phyloP scores from a whole-genome alignment of 1,284 basidiomycete genomes.

The Agroathelia rolfsii region DNA sequence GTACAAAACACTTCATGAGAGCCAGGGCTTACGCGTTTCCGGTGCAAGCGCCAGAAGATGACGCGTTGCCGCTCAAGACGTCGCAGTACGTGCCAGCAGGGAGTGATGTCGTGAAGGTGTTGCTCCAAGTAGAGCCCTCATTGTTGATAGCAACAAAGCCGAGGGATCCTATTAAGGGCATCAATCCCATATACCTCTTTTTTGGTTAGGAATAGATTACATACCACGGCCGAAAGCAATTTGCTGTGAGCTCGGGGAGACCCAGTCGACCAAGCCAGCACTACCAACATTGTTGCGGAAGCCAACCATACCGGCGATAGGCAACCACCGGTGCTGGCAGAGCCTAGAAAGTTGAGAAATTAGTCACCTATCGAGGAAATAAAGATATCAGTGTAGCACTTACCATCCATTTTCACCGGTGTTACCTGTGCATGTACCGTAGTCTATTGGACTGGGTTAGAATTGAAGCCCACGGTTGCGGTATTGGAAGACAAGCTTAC shows the following conservation, averaged over 20 bases:
- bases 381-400: no score
- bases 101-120: constrained; percentile 45
- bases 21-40: constrained; percentile 33
- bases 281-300: constrained; percentile 53
- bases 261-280: constrained; percentile 42
- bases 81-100: constrained; percentile 55
- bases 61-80: constrained; percentile 39
- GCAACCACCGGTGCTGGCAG: constrained; percentile 55
- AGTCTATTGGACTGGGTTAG: constrained; percentile 19
- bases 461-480: constrained; percentile 1
- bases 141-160: constrained; percentile 65
- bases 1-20: not conserved
- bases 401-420: constrained; percentile 46
- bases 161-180: constrained; percentile 26
- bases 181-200: not conserved
- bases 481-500: constrained; percentile 17
- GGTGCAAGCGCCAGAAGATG: constrained; percentile 31
- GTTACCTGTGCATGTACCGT: constrained; percentile 43
- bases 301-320: constrained; percentile 51
- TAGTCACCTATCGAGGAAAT: constrained; percentile 13
- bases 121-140: constrained; percentile 39
- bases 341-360: constrained; percentile 22
- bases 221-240: constrained; percentile 56
- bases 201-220: constrained; percentile 9
- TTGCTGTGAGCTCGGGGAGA: constrained; percentile 40